Percentiles rank a stretch among this genome's conserved stretches.
phyloP scores from a whole-genome alignment of 176 grass and related monocot species.

The Leersia perrieri region DNA sequence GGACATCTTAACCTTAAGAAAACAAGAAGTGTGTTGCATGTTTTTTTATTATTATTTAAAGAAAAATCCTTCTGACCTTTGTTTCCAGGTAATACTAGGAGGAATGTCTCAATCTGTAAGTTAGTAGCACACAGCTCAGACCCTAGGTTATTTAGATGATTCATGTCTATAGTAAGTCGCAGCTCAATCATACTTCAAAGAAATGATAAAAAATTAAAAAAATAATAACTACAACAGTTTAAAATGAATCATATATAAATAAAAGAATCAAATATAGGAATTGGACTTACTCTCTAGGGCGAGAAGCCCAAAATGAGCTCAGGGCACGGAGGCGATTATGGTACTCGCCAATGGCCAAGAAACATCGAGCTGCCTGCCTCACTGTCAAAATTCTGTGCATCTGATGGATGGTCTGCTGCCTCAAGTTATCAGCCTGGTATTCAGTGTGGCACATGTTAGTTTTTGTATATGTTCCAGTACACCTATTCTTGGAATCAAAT shows the following conservation, averaged over 20 bases:
- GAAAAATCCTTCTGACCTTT: constrained; percentile 34
- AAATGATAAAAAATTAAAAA: background rate
- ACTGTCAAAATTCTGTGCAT: constrained; percentile 77
- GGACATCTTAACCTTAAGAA: background rate
- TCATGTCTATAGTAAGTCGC: background rate
- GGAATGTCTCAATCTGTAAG: constrained; percentile 25
- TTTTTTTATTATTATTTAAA: too few relatives aligned
- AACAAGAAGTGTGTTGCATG: background rate
- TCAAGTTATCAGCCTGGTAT: constrained; percentile 86
- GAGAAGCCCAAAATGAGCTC: constrained; percentile 79
- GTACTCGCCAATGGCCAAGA: constrained; percentile 78
- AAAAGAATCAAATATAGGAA: background rate
- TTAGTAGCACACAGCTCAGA: constrained; percentile 24
- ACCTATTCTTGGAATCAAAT: constrained; percentile 6
- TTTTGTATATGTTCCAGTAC: constrained; percentile 9
- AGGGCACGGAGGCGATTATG: constrained; percentile 69
- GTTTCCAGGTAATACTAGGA: constrained; percentile 37
- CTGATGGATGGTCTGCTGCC: constrained; percentile 87
- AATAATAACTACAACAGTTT: constrained; percentile 2
- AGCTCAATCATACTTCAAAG: constrained; percentile 24
- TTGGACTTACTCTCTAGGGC: constrained; percentile 65
- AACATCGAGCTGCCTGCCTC: constrained; percentile 73
- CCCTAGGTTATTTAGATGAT: constrained; percentile 16
- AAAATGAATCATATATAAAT: too few relatives aligned
- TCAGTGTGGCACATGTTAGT: background rate